Percentiles rank a stretch among this genome's conserved stretches.
Evolutionary conservation across 2,329 filamentous ascomycete genomes (phyloP).

Genomic region (Rutstroemia sp.): DNA sequence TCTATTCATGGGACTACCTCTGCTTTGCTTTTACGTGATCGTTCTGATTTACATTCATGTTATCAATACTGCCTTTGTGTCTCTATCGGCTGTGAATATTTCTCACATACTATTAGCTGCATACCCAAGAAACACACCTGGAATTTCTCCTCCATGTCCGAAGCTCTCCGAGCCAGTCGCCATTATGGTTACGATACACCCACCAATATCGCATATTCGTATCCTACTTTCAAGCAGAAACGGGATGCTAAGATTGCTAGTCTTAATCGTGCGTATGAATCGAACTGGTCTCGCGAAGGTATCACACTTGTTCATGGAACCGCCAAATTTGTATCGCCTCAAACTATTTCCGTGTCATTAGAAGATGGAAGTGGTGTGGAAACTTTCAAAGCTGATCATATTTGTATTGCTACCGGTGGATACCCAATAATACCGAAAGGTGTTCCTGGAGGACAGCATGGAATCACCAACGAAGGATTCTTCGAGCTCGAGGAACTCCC

Average conservation of each 20-base stretch:
- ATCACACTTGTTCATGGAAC: constrained; percentile 43
- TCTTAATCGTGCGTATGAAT: constrained; percentile 41
- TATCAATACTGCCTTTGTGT: too few relatives aligned
- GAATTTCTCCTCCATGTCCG: constrained; percentile 42
- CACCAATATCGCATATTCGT: constrained; percentile 35
- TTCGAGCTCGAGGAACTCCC: constrained; percentile 43
- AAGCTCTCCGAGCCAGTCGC: constrained; percentile 37
- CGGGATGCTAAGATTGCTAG: constrained; percentile 38
- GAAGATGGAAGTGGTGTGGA: constrained; percentile 33
- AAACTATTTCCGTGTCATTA: constrained; percentile 37
- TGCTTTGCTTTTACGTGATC: too few relatives aligned
- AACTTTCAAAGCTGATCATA: constrained; percentile 37
- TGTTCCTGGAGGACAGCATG: constrained; percentile 39
- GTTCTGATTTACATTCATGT: too few relatives aligned
- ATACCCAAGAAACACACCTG: constrained; percentile 47
- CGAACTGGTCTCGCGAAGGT: constrained; percentile 41
- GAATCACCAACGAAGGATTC: constrained; percentile 44
- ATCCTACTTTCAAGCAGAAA: constrained; percentile 39
- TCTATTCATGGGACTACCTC: too few relatives aligned
- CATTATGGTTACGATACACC: constrained; percentile 42
- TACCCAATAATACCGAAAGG: constrained; percentile 33
- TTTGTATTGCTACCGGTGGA: constrained; percentile 41
- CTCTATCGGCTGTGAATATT: background rate
- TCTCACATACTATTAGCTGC: constrained; percentile 31
- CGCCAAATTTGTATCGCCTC: constrained; percentile 37